Base-by-base conservation (phyloP, 176 grass and related monocot species). In the Carex scoparia region DNA sequence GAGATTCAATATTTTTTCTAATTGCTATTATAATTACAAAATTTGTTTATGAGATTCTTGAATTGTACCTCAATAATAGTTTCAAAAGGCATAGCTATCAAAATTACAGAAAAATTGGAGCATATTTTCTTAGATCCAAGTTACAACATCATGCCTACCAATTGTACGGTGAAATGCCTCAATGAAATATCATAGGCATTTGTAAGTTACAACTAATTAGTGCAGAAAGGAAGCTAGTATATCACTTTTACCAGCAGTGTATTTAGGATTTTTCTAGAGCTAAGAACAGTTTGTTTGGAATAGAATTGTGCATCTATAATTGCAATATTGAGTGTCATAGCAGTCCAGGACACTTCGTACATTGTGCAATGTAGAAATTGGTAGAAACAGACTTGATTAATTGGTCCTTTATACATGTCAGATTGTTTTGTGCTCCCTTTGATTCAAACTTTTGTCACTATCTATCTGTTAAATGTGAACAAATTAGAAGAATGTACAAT, bases 401-500 rank as follows among this genome's bases (percentile, higher is more conserved):
- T 35, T 35, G 2, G 1, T 35, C 49, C n/a, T 32, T 55, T 55
- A 23, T 49, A 18, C 18, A 72, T 55, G 72, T 53, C 46, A 31
- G 23, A 31, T 70, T 67, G 3, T 72, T 72, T 65, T 72, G 37
- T 72, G 16, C 18, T 48, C 42, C 10, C 69, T 72, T 23, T 72
- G 40, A 48, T 35, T 35, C 33, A 44, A 77, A 31, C 48, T 77
- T 56, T 56, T 55, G 28, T 7, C 49, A 55, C 27, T 31, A 46
- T 40, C 0, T 40, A 53, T 77, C 7, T 77, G 49, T 16, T 56
- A 44, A 63, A 23, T 38, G 13, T 5, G 27, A 81, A 42, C 28
- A 62, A 81, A 40, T 40, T 40, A 40, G 64, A 62, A 81, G 23
- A 57, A 81, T 23, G 19, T 81, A 46, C 64, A 64, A 62, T 64